Base-by-base conservation (phyloP, 2,329 filamentous ascomycete species). In the Keithomyces neogunnii region DNA sequence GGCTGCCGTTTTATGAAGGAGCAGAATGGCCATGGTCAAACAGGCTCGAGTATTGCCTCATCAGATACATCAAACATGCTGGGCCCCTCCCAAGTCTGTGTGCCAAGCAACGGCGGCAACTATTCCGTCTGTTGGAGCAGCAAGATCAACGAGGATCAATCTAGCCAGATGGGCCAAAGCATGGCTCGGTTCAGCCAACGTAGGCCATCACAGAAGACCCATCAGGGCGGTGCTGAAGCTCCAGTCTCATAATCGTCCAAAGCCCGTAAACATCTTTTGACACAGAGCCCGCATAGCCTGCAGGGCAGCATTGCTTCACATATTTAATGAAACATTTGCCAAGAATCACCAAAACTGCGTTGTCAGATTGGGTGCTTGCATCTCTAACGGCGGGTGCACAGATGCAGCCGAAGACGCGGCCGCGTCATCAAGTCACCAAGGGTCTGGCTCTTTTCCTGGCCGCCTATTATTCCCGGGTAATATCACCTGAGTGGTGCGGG, bases 201-300 rank as follows among this genome's bases (percentile, higher is more conserved):
- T 11, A 11, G 33, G 30, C 13, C 28, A 30, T 29, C 40, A 28
- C 28, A 11, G 28, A 10, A 26, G 5, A 30, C 40, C 6, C 40
- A 13, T 30, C 7, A 44, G 5, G 26, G 5, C 19, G 19, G 6
- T 28, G 39, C 2, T 42, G 39, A 42, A 26, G 26, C 39, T 28
- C 39, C n/a, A 67, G 67, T 68, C 67, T 60, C 61, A 61, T 60
- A 58, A 61, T 61, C 65, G 62, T 60, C 51, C 57, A 59, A 59
- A 58, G 53, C 49, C 30, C 28, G 45, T 35, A 40, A 45, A 48
- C 39, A 51, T 53, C 45, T 43, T 32, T 49, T 36, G 49, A 53
- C 43, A 35, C 45, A 28, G 28, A 10, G 26, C 4, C 30, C 28
- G 9, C 28, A 8, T 30, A 30, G 3, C 29, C 11, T n/a, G 26